phyloP scores from a whole-genome alignment of 2,329 filamentous ascomycete genomes.

The Pyrenochaeta sp. region DNA sequence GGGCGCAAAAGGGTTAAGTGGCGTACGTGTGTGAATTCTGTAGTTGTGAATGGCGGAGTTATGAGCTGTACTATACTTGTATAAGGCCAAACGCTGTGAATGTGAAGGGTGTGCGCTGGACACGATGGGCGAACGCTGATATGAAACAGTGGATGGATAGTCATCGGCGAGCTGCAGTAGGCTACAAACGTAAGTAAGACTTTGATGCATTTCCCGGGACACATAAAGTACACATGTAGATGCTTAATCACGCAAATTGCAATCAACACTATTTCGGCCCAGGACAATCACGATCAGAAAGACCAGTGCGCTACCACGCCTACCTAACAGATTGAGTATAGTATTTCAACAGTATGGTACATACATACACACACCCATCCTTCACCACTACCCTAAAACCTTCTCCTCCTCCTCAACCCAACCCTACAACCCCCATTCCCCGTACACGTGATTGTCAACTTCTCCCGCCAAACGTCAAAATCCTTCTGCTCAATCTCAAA shows the following conservation, averaged over 20 bases:
- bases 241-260: too few species aligned
- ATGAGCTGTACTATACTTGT: background rate
- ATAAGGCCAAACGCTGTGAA: background rate
- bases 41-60: background rate
- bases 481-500: constrained; percentile 31
- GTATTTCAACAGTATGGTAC: too few species aligned
- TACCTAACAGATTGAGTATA: too few species aligned
- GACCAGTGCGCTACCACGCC: too few species aligned
- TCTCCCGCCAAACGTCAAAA: constrained; percentile 32
- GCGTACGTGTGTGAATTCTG: background rate
- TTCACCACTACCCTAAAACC: background rate
- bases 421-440: constrained; percentile 28
- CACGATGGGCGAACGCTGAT: background rate
- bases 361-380: background rate
- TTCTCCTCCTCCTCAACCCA: constrained; percentile 9
- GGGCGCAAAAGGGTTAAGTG: background rate
- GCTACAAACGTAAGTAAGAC: too few species aligned
- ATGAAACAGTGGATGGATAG: too few species aligned
- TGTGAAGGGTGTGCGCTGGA: constrained; percentile 1
- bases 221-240: too few species aligned
- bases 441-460: constrained; percentile 27
- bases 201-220: too few species aligned
- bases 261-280: too few species aligned
- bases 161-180: too few species aligned
- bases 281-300: too few species aligned